Evolutionary conservation across 345 rosid species (phyloP).

Genomic region (thale cress (Arabidopsis thaliana)): DNA sequence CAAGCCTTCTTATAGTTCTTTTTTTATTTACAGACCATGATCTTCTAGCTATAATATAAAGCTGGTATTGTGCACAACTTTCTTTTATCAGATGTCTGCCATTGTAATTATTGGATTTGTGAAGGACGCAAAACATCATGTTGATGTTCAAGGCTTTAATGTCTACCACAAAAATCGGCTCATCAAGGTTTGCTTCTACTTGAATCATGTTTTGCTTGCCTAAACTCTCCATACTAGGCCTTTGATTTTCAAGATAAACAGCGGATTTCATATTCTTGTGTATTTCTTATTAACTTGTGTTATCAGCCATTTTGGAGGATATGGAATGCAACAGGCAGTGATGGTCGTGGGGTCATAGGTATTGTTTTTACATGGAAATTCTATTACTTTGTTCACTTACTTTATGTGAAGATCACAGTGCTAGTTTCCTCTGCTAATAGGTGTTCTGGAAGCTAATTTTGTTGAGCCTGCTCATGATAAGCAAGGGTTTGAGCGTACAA

Average conservation of each 20-base stretch:
- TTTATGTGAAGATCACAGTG: constrained; percentile 26
- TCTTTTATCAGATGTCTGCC: constrained; percentile 69
- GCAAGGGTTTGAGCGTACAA: constrained; percentile 95
- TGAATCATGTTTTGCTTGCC: constrained; percentile 1
- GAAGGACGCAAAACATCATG: constrained; percentile 87
- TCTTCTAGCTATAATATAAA: constrained; percentile 21
- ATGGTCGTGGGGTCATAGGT: constrained; percentile 98
- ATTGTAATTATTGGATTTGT: constrained; percentile 86
- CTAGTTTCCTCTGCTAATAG: constrained; percentile 48
- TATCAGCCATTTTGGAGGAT: constrained; percentile 98
- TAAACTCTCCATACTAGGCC: background rate
- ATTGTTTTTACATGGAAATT: constrained; percentile 22
- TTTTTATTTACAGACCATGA: background rate
- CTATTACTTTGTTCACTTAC: constrained; percentile 1
- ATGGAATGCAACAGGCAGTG: constrained; percentile 92
- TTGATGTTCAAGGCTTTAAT: constrained; percentile 93
- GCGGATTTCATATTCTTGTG: constrained; percentile 6
- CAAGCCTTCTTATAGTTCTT: background rate
- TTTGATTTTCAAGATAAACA: background rate
- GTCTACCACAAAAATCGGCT: constrained; percentile 96
- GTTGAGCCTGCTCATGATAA: constrained; percentile 98
- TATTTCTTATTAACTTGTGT: constrained; percentile 26
- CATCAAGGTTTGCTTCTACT: constrained; percentile 69
- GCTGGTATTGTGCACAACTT: constrained; percentile 37
- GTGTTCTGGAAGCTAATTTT: constrained; percentile 93